Conservation (phyloP, 352 stramenopile species). For the Phytophthora lateralis region DNA sequence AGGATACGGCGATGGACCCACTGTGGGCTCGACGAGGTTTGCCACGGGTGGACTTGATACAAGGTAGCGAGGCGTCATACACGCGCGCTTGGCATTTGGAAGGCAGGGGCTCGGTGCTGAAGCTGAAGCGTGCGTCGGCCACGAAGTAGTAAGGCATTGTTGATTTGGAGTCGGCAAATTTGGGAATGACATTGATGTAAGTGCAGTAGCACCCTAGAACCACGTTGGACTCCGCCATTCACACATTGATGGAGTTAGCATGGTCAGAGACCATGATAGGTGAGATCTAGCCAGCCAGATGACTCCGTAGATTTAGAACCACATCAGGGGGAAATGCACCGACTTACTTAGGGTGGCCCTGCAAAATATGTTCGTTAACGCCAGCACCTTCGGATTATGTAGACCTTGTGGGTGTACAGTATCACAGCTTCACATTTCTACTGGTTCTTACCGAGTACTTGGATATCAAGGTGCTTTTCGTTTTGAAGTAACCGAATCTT, state of each 20-base stretch:
- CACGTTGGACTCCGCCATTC: neutral
- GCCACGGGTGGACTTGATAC: constrained; percentile 3
- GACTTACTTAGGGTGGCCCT: neutral
- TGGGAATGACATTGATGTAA: neutral
- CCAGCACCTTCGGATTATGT: neutral
- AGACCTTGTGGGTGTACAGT: neutral
- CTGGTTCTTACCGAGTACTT: neutral
- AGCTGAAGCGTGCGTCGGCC: constrained; percentile 32
- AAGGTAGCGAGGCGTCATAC: neutral
- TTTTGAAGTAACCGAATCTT: too few species aligned
- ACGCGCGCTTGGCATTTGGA: constrained; percentile 1
- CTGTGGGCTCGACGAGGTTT: constrained; percentile 27
- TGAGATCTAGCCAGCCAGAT: too few species aligned
- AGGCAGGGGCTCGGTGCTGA: constrained; percentile 13
- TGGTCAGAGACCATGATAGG: too few species aligned
- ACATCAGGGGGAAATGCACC: neutral
- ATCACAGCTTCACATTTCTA: neutral
- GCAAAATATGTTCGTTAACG: neutral
- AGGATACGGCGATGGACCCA: constrained; percentile 27
- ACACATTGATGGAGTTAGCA: too few species aligned
- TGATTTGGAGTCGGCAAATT: neutral
- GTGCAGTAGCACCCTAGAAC: neutral
- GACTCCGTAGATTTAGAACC: neutral
- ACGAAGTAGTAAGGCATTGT: constrained; percentile 33
- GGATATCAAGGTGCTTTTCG: neutral